These are phyloP conservation scores for Neofusicoccum sp. DNA, from an alignment of 2,329 filamentous ascomycete genomes.

Conservation along the genomic window DNA sequence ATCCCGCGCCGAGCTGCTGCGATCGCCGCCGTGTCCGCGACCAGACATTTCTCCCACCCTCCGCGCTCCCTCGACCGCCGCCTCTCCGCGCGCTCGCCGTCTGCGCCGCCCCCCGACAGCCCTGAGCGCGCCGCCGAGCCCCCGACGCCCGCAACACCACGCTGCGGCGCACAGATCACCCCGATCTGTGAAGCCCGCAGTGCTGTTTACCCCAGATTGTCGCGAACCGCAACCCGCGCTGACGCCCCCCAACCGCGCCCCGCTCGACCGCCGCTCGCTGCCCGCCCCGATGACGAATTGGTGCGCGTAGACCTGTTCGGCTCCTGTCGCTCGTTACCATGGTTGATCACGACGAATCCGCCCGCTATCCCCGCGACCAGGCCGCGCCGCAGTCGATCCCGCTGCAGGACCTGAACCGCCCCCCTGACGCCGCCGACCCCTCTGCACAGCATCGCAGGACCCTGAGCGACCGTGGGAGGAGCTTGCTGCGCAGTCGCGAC, in stretches of 20 bases:
- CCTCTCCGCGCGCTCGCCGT: neutral
- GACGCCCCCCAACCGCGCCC: constrained; percentile 1
- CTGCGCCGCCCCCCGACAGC: neutral
- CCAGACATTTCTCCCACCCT: constrained; percentile 14
- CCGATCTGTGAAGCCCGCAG: constrained; percentile 15
- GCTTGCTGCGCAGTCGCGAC: constrained; percentile 45
- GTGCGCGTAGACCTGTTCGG: neutral
- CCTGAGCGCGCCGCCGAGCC: neutral
- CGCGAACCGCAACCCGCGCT: constrained; percentile 1
- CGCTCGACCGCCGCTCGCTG: neutral
- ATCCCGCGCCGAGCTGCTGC: constrained; percentile 13
- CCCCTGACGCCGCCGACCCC: constrained; percentile 35
- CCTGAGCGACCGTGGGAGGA: constrained; percentile 49
- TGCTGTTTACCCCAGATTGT: constrained; percentile 19
- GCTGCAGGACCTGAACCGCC: constrained; percentile 56
- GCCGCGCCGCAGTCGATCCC: constrained; percentile 65
- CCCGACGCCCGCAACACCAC: constrained; percentile 14
- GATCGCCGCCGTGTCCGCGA: constrained; percentile 7
- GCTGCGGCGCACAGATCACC: constrained; percentile 18
- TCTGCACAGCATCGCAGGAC: constrained; percentile 41
- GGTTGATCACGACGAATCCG: constrained; percentile 1
- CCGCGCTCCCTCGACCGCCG: neutral
- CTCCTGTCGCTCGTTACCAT: constrained; percentile 8
- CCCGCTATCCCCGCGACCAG: constrained; percentile 44
- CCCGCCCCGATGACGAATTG: constrained; percentile 8